These are phyloP conservation scores for Secale cereale DNA, from an alignment of 176 grass and related monocot genomes.

Conservation along the genomic window DNA sequence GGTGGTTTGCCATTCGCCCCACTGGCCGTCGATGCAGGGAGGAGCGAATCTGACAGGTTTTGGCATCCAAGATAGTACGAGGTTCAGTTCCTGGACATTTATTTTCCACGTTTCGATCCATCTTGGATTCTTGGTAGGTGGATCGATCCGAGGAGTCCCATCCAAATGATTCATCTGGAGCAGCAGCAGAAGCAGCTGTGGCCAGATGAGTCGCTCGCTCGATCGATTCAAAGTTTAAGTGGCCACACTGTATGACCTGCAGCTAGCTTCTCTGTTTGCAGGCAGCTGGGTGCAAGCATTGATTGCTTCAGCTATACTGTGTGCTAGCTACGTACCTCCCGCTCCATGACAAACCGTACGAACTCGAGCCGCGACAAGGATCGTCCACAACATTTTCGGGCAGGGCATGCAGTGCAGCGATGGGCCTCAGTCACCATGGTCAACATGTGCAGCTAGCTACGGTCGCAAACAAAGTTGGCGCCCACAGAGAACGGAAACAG, in stretches of 20 bases:
- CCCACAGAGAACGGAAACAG: not conserved
- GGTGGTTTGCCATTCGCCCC: not conserved
- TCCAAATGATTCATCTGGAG: not conserved
- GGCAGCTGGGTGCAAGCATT: not conserved
- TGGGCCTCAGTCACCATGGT: not conserved
- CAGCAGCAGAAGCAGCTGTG: not conserved
- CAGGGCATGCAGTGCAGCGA: not conserved
- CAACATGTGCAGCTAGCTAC: not conserved
- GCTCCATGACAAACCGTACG: not conserved
- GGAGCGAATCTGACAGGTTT: not conserved
- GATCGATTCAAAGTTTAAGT: not conserved
- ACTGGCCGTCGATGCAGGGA: not conserved
- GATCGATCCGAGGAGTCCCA: not conserved
- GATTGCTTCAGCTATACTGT: not conserved
- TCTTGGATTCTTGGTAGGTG: not conserved
- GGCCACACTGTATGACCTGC: not conserved
- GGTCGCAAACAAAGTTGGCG: slow-evolving; percentile 21
- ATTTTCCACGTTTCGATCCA: not conserved
- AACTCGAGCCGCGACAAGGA: not conserved
- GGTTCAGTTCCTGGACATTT: not conserved
- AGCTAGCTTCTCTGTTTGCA: not conserved
- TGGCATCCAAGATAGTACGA: not conserved
- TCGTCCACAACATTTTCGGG: not conserved
- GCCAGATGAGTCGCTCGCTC: not conserved
- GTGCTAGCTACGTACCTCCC: not conserved